Conservation (phyloP, 2,329 filamentous ascomycete genomes). For the Epichloe sibirici region DNA sequence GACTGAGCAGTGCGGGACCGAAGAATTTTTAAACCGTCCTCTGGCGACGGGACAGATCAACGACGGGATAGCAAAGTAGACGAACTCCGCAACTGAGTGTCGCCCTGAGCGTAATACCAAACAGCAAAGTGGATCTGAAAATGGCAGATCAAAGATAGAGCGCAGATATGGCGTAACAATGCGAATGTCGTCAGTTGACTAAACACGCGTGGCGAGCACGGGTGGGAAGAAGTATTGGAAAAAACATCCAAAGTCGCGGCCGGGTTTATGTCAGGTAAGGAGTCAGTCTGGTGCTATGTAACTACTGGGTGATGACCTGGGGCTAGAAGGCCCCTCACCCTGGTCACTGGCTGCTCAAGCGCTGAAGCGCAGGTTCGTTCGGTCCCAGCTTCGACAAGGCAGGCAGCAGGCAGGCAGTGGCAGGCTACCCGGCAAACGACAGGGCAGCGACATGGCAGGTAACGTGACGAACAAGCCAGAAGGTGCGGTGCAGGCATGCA, state of each 20-base stretch:
- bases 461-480: slow-evolving; percentile 1
- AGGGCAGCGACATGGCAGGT: background rate
- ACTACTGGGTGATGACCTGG: background rate
- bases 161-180: background rate
- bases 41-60: slow-evolving; percentile 11
- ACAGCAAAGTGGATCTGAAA: background rate
- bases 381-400: background rate
- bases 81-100: slow-evolving; percentile 12
- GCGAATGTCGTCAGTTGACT: background rate
- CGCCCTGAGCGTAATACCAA: background rate
- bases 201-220: background rate
- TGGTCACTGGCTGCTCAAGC: background rate
- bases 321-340: background rate
- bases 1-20: slow-evolving; percentile 13
- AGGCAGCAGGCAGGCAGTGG: background rate
- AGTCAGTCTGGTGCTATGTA: too few species aligned
- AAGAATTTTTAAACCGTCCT: slow-evolving; percentile 21
- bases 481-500: background rate
- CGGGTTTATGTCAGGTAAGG: background rate
- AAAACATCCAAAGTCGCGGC: background rate
- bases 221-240: background rate
- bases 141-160: background rate
- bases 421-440: background rate
- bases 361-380: background rate
- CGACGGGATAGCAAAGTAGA: slow-evolving; percentile 16